phyloP scores from a whole-genome alignment of 257 asterid genomes.

The Echium plantagineum region DNA sequence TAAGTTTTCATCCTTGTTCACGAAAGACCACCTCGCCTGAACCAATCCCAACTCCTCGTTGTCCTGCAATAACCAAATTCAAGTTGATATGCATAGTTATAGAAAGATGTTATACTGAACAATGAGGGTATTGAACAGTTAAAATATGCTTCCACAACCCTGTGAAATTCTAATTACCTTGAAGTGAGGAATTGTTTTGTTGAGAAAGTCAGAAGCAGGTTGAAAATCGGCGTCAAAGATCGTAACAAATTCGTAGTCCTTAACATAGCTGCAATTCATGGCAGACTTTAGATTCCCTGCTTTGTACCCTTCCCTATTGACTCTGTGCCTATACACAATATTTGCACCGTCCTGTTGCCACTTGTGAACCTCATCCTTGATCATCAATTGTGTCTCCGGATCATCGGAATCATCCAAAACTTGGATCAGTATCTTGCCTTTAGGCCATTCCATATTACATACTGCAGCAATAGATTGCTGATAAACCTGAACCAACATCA shows the following conservation, averaged over 20 bases:
- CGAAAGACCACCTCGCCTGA: conserved; percentile 96
- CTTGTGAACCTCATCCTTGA: conserved; percentile 71
- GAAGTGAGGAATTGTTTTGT: conserved; percentile 68
- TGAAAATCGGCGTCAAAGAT: conserved; percentile 93
- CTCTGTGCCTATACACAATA: conserved; percentile 78
- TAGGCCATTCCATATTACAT: conserved; percentile 87
- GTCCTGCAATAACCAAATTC: conserved; percentile 36
- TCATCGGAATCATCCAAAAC: conserved; percentile 89
- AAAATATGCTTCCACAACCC: not conserved
- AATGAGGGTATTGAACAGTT: not conserved
- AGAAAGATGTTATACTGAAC: not conserved
- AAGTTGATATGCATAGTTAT: too few species aligned
- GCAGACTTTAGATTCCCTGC: conserved; percentile 95
- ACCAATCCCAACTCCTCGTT: conserved; percentile 87
- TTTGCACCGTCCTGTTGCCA: conserved; percentile 79
- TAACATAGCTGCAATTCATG: conserved; percentile 85
- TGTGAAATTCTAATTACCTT: conserved; percentile 36
- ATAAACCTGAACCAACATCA: conserved; percentile 47
- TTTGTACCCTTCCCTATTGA: conserved; percentile 81
- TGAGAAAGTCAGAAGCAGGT: conserved; percentile 78
- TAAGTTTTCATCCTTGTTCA: conserved; percentile 84
- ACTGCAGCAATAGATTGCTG: conserved; percentile 89
- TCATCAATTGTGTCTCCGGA: conserved; percentile 43
- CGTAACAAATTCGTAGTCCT: conserved; percentile 86
- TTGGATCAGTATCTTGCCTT: conserved; percentile 65